Conservation (phyloP, 2,329 filamentous ascomycete species). For the Diaporthe destruens region DNA sequence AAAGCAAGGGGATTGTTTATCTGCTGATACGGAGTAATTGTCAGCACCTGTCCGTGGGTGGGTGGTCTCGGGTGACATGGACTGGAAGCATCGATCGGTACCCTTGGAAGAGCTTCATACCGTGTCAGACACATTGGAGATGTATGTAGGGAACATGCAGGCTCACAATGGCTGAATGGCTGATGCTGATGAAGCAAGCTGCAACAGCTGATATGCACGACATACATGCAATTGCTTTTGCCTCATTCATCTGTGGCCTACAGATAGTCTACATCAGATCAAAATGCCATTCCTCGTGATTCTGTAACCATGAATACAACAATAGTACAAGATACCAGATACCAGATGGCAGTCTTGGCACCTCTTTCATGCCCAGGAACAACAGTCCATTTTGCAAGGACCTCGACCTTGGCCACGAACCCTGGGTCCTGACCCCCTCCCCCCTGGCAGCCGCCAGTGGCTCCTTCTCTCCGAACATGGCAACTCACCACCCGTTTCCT, state of each 20-base stretch:
- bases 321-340: no score
- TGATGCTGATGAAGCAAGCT: neutral
- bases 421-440: conserved; percentile 28
- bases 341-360: neutral
- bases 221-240: neutral
- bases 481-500: no score
- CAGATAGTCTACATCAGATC: neutral
- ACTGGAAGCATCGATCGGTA: neutral
- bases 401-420: conserved; percentile 13
- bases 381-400: conserved; percentile 4
- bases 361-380: conserved; percentile 6
- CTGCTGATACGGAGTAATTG: neutral
- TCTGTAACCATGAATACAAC: neutral
- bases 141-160: neutral
- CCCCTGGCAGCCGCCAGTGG: conserved; percentile 5
- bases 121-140: neutral
- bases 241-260: neutral
- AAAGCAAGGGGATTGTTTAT: no score
- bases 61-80: neutral
- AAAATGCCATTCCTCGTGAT: neutral
- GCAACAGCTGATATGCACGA: neutral
- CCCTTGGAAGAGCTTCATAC: neutral
- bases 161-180: neutral
- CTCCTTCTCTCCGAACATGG: neutral
- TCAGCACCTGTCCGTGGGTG: neutral